Conservation (phyloP, 768 basidiomycete species). For the Cystofilobasidium bisporidii region DNA sequence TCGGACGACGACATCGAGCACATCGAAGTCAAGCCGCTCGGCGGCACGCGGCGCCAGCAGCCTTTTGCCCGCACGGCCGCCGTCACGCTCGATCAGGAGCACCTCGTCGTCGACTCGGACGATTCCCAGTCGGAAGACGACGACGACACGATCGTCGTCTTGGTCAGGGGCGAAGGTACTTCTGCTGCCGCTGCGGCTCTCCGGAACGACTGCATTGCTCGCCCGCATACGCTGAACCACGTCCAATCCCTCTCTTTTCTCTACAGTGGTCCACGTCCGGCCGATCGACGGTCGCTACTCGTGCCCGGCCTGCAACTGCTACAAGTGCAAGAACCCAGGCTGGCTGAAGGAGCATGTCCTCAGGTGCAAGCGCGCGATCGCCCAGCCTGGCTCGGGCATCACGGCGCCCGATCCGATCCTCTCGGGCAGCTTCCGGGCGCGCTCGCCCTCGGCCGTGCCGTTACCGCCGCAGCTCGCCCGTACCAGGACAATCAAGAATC, state of each 20-base stretch:
- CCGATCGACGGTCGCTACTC: neutral
- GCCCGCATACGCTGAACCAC: too few relatives aligned
- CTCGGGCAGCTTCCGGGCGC: neutral
- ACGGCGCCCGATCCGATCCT: neutral
- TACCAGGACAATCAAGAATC: neutral
- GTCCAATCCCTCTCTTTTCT: neutral
- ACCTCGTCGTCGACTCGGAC: slow-evolving; percentile 5
- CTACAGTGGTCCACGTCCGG: neutral
- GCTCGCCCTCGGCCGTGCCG: neutral
- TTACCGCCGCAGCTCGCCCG: neutral
- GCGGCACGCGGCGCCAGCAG: neutral
- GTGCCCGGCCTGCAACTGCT: neutral
- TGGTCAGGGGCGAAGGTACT: neutral
- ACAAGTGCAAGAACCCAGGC: neutral
- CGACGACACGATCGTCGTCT: neutral
- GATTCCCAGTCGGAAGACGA: neutral
- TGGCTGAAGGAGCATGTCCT: neutral
- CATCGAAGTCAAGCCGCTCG: neutral
- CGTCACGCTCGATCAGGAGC: neutral
- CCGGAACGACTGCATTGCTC: too few relatives aligned
- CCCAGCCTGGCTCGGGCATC: neutral
- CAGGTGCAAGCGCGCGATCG: neutral
- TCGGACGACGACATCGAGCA: neutral
- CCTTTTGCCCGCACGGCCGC: neutral
- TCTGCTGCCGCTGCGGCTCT: too few relatives aligned